Evolutionary conservation across 2,329 filamentous ascomycete genomes (phyloP), one percentile per base, ranked within the genome.

Genomic region (Amauroascus niger): DNA sequence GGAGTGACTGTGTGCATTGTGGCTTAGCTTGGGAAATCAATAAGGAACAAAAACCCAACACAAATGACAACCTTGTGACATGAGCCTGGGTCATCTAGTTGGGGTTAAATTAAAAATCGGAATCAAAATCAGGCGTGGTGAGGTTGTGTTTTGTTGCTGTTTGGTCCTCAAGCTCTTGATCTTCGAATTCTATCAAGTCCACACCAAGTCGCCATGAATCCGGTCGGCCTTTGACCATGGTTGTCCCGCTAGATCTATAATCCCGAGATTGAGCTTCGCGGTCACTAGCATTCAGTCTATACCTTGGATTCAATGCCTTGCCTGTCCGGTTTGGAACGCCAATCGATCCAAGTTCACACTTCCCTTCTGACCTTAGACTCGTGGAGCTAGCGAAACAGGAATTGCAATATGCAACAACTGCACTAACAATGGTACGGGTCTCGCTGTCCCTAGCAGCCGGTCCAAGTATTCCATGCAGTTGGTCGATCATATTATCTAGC

Each of bases 401-500:
- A 55, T 70, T 67, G 13, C 52, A 60, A 49, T 70, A 69, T 22
- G 62, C 60, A 5, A 69, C 58, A 13, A 45, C 57, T 26, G 63
- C 65, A 11, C 55, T 62, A 13, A 69, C 53, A 13, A 67, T 53
- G 6, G 60, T 58, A 41, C 65, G 60, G 3, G 47, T 35, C 11
- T 57, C 43, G 20, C 56, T 55, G 18, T 51, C 35, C 9, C 57
- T 52, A 8, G 57, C 48, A 40, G 57, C 60, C 1, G 59, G 55
- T 26, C 57, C 54, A 28, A 69, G 53, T 40, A 70, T 59, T 30
- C 55, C 53, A 40, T 68, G 62, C 32, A 69, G 59, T 47, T 68
- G 61, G 39, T 57, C 45, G 39, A 68, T 60, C 55, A 66, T 56
- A 7, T 61, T 59, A 28, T 63, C 54, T 30, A 66, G 54, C 40